Evolutionary conservation across 805 yeast genomes (phyloP).

Genomic region (Zygosaccharomyces rouxii): DNA sequence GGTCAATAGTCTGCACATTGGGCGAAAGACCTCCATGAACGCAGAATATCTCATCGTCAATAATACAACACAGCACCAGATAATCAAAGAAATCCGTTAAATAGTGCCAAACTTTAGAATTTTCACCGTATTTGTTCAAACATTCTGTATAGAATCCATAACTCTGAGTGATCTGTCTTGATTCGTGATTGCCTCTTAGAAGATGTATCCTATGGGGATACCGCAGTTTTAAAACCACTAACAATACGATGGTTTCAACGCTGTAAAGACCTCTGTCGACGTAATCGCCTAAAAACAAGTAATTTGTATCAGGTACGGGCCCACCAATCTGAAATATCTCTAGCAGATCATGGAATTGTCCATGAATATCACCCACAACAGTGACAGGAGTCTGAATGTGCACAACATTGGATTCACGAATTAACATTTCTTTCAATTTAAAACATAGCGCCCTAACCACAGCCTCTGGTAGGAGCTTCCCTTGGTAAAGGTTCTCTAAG

Average conservation of each 20-base stretch:
- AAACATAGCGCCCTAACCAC: constrained; percentile 71
- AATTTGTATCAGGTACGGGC: constrained; percentile 86
- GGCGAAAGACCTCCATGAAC: constrained; percentile 98
- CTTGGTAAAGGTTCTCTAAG: constrained; percentile 57
- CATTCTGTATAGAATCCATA: constrained; percentile 97
- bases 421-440: constrained; percentile 73
- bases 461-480: constrained; percentile 65
- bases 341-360: constrained; percentile 89
- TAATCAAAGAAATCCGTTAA: constrained; percentile 93
- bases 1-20: constrained; percentile 88
- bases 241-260: constrained; percentile 83
- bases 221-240: constrained; percentile 77
- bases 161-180: constrained; percentile 93
- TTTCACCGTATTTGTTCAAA: constrained; percentile 72
- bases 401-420: constrained; percentile 81
- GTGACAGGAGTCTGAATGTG: constrained; percentile 83
- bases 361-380: constrained; percentile 96
- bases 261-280: constrained; percentile 94
- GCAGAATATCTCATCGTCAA: constrained; percentile 85
- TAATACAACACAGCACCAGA: constrained; percentile 80
- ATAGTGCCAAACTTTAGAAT: constrained; percentile 76
- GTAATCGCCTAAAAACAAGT: constrained; percentile 89
- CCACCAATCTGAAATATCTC: constrained; percentile 96
- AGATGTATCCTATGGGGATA: constrained; percentile 81
- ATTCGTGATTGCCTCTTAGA: constrained; percentile 93